Evolutionary conservation across 257 asterid genomes (phyloP), one percentile per base, ranked within the genome.

Genomic region (Euphrasia confusa): DNA sequence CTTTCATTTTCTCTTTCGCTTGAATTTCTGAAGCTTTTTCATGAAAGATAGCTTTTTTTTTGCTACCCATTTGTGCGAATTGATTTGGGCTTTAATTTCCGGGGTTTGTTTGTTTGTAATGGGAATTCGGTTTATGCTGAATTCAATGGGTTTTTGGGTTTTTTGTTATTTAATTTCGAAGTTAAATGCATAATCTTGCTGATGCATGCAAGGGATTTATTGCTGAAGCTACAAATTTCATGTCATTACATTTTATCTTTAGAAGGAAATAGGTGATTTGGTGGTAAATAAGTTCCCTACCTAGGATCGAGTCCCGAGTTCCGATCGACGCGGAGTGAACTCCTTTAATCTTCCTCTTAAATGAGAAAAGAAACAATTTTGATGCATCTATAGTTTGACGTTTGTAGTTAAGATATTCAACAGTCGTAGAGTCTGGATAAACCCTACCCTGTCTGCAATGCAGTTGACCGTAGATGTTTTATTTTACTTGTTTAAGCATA

Each of bases 71-170:
- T 74, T 62, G 54, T 49, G 65, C 72, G 45, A 7, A 64, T 69
- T 65, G 75, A 65, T 70, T 44, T 10, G 66, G 60, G 57, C 61
- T 71, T 67, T 49, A 69, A 60, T 54, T 64, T 74, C 47, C 24
- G 54, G 18, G 13, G 0, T 70, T 64, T 60, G 7, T 1, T 8
- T 33, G 70, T 18, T 14, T 49, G 5, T 53, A 47, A 58, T 54
- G 35, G 13, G 54, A 52, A 65, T 57, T 62, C 28, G 70, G 26
- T 49, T 74, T 69, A 4, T 30, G 33, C 54, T 11, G n/a, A 4
- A 48, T 13, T 48, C 5, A 21, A 11, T 48, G 54, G 26, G 15
- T 4, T 50, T 15, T 50, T 30, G 33, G 4, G 33, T 30, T 30
- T 54, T 70, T 24, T 1, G 9, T 18, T 27, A 55, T 32, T 26